Evolutionary conservation across 208 protist genomes (phyloP).

Genomic region (Leishmania amazonensis): DNA sequence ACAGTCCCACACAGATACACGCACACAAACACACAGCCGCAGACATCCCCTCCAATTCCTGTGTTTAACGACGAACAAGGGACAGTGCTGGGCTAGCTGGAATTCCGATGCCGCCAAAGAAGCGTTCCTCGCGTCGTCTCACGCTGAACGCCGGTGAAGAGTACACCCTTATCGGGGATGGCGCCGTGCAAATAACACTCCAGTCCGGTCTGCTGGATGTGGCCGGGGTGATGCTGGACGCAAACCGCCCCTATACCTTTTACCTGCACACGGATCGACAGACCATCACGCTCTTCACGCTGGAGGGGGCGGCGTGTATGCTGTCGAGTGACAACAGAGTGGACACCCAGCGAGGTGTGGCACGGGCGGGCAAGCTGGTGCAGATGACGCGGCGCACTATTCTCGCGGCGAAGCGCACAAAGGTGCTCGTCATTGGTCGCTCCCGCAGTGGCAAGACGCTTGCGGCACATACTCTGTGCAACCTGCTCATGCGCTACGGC

Average conservation of each 20-base stretch:
- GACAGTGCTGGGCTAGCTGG: not conserved
- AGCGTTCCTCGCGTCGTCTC: constrained; percentile 39
- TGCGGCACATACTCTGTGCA: constrained; percentile 74
- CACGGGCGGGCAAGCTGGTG: constrained; percentile 48
- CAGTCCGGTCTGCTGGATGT: constrained; percentile 74
- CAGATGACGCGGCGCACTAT: constrained; percentile 66
- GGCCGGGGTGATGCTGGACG: constrained; percentile 63
- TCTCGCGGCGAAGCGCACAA: constrained; percentile 27
- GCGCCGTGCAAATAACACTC: constrained; percentile 51
- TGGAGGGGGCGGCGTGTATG: constrained; percentile 69
- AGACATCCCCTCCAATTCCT: not conserved
- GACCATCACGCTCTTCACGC: constrained; percentile 58
- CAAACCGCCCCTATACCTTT: constrained; percentile 54
- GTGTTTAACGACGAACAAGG: not conserved
- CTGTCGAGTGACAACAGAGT: constrained; percentile 46
- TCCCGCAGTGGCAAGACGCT: constrained; percentile 61
- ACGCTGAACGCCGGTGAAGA: constrained; percentile 81
- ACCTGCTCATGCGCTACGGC: constrained; percentile 49
- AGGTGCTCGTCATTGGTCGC: constrained; percentile 75
- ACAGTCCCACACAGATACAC: not conserved
- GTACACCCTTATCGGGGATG: constrained; percentile 58
- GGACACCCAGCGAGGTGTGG: constrained; percentile 34
- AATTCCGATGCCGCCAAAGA: constrained; percentile 50
- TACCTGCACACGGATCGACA: constrained; percentile 41
- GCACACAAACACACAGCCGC: no score